phyloP scores from a whole-genome alignment of 2,329 filamentous ascomycete species.

The Clonostachys chloroleuca region DNA sequence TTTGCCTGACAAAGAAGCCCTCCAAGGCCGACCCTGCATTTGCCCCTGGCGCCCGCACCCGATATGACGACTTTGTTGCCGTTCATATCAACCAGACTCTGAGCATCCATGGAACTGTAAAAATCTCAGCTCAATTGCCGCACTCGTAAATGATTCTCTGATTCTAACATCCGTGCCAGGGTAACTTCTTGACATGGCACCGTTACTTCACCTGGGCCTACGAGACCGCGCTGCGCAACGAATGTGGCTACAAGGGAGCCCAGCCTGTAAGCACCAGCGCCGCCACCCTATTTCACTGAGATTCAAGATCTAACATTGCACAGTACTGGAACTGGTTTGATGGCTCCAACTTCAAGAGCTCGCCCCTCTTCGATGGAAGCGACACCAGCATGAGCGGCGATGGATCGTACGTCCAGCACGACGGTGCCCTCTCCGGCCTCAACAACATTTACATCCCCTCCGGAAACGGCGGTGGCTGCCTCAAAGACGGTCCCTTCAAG shows the following conservation, averaged over 20 bases:
- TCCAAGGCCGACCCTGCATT: conserved; percentile 11
- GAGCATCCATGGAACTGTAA: conserved; percentile 15
- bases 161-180: background rate
- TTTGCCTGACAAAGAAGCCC: conserved; percentile 12
- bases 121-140: background rate
- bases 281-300: background rate
- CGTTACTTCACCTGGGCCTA: background rate
- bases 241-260: conserved; percentile 4
- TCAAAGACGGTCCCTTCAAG: conserved; percentile 44
- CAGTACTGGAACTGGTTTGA: conserved; percentile 49
- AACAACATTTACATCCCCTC: conserved; percentile 22
- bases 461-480: conserved; percentile 53
- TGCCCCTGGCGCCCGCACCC: conserved; percentile 16
- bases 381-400: conserved; percentile 44
- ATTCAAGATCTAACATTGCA: background rate
- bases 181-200: background rate
- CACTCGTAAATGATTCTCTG: background rate
- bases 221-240: background rate
- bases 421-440: conserved; percentile 11
- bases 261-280: background rate
- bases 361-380: conserved; percentile 51
- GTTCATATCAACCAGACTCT: conserved; percentile 19
- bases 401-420: conserved; percentile 19
- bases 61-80: conserved; percentile 24
- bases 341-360: conserved; percentile 35